Evolutionary conservation across 208 protist genomes (phyloP), one percentile per base, ranked within the genome.

Genomic region (Zelonia costaricensis): DNA sequence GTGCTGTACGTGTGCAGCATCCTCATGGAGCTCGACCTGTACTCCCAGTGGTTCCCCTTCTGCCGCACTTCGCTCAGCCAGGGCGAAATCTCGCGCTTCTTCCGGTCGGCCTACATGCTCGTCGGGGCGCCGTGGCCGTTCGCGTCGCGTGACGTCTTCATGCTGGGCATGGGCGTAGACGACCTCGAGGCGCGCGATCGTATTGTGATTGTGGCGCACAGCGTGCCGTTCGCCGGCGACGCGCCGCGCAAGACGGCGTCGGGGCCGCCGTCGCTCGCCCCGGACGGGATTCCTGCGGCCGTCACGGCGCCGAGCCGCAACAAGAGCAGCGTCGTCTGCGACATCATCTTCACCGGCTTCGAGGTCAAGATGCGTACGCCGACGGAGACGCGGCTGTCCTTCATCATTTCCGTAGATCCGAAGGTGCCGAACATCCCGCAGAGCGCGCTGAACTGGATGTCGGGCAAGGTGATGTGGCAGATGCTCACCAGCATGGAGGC

Each of bases 11-110:
- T 78, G 10, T 59, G 62, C 53, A 55, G 76, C 46, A 69, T 77
- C 25, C 67, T 86, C 22, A 64, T 86, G 60, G 78, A 88, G 72
- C 67, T 86, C 10, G 69, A 84, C 45, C 69, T 88, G 52, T 88
- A 71, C 68, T 68, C 65, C 35, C 61, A 79, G 55, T 88, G 70
- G 75, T 80, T 84, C 59, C 76, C 74, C 4, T 67, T 80, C 52
- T 88, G 77, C 68, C 8, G 28, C 43, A 54, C 54, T 4, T 71
- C 78, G 0, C 38, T 72, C 43, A 62, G 59, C 31, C 73, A 77
- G 22, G 81, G 69, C 20, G 79, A 87, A 25, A 54, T 82, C 3
- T 78, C 73, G 4, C 66, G 69, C 20, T 86, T 82, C 59, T 74
- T 84, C 43, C 73, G 73, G 31, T 20, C 61, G 6, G 77, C 79